phyloP scores from a whole-genome alignment of 2,329 filamentous ascomycete genomes.

The Tolypocladium capitatum region DNA sequence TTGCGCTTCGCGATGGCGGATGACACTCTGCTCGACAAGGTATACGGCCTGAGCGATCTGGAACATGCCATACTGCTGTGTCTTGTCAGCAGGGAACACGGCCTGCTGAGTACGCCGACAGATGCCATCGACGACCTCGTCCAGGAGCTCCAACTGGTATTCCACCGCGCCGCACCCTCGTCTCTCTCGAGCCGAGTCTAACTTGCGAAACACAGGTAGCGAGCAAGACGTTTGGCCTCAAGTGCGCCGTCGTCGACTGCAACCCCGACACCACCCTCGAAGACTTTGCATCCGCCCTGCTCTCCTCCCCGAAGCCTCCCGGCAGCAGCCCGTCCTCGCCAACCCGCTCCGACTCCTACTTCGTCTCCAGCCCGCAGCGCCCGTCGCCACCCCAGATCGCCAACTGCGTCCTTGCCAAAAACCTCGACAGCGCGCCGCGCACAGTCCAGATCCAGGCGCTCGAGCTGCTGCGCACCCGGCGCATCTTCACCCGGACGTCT shows the following conservation, averaged over 20 bases:
- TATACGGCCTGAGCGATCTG: conserved; percentile 71
- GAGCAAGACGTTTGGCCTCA: conserved; percentile 58
- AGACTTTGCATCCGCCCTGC: conserved; percentile 62
- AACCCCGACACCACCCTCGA: conserved; percentile 61
- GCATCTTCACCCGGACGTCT: conserved; percentile 63
- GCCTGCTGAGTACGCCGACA: conserved; percentile 64
- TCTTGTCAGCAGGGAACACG: conserved; percentile 72
- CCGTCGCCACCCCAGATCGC: conserved; percentile 40
- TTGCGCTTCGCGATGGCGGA: conserved; percentile 39
- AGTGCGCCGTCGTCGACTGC: conserved; percentile 59
- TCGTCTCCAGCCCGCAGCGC: conserved; percentile 10
- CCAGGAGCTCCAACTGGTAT: conserved; percentile 58
- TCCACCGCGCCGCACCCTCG: background rate
- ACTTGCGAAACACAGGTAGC: conserved; percentile 38
- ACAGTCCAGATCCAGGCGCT: conserved; percentile 70
- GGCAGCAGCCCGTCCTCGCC: conserved; percentile 12
- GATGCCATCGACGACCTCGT: conserved; percentile 53
- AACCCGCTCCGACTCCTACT: conserved; percentile 17
- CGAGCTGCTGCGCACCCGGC: conserved; percentile 66
- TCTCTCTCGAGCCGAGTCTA: background rate
- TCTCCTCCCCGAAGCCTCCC: conserved; percentile 24
- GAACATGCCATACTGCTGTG: conserved; percentile 78
- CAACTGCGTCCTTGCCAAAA: conserved; percentile 69
- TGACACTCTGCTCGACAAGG: conserved; percentile 48
- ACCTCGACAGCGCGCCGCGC: conserved; percentile 61